phyloP scores from a whole-genome alignment of 2,329 filamentous ascomycete species.

The Calonectria crousiana region DNA sequence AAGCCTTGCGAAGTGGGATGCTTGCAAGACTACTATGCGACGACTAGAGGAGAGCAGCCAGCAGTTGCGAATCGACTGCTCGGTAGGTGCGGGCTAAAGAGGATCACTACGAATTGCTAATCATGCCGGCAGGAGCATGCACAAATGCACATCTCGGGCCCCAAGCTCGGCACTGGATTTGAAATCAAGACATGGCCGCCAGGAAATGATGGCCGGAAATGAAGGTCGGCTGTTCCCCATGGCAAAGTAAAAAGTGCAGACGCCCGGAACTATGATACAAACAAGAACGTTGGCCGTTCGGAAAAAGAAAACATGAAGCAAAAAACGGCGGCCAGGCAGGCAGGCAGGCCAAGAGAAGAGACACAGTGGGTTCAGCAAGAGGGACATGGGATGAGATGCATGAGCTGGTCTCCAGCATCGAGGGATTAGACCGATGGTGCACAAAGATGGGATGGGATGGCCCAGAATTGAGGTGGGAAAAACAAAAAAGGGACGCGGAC shows the following conservation, averaged over 20 bases:
- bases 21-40: neutral
- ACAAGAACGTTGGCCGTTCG: constrained; percentile 13
- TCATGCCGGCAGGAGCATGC: constrained; percentile 1
- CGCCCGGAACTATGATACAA: neutral
- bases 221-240: constrained; percentile 4
- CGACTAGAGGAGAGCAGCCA: neutral
- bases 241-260: constrained; percentile 1
- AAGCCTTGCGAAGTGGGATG: constrained; percentile 10
- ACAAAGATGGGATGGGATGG: constrained; percentile 3
- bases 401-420: constrained; percentile 10
- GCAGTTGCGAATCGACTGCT: neutral
- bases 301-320: constrained; percentile 17
- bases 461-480: constrained; percentile 3
- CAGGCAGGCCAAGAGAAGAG: neutral
- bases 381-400: constrained; percentile 18
- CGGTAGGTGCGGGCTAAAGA: neutral
- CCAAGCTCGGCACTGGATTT: neutral
- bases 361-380: constrained; percentile 8
- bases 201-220: constrained; percentile 9
- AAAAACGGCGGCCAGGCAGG: neutral
- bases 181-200: constrained; percentile 1
- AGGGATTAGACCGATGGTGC: constrained; percentile 1
- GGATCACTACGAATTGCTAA: neutral
- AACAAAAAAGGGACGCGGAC: neutral
- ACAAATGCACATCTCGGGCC: neutral